A percentile compares a stretch with the other conserved stretches of the same genome.
Conservation (phyloP, 2,329 filamentous ascomycete genomes). For the Colletotrichum sidae region DNA sequence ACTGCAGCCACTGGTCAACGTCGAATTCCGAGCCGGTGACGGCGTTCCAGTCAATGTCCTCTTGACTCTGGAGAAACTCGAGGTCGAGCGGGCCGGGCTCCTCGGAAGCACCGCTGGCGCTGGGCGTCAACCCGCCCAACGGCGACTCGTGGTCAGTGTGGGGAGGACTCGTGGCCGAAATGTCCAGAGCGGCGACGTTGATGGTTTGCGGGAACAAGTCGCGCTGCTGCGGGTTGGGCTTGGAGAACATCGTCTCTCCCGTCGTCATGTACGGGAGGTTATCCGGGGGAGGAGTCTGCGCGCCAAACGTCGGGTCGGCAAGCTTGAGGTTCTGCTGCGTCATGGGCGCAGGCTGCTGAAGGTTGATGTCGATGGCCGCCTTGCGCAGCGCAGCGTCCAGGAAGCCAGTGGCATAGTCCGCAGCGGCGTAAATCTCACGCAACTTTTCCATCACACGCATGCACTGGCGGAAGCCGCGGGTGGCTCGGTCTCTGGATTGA, state of each 20-base stretch:
- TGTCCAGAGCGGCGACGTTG: conserved; percentile 50
- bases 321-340: conserved; percentile 46
- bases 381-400: conserved; percentile 92
- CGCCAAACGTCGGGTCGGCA: conserved; percentile 50
- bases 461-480: conserved; percentile 88
- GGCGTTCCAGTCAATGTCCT: conserved; percentile 66
- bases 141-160: conserved; percentile 57
- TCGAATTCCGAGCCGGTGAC: conserved; percentile 65
- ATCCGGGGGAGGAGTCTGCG: conserved; percentile 67
- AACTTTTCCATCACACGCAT: conserved; percentile 92
- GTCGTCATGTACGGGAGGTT: conserved; percentile 57
- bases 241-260: conserved; percentile 51
- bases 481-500: conserved; percentile 76
- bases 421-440: conserved; percentile 89
- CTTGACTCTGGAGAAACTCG: conserved; percentile 59
- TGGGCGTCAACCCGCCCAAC: conserved; percentile 55
- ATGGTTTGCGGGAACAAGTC: conserved; percentile 50
- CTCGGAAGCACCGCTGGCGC: conserved; percentile 57
- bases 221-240: conserved; percentile 34
- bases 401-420: conserved; percentile 96
- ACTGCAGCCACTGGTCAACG: conserved; percentile 70
- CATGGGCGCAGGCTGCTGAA: conserved; percentile 48
- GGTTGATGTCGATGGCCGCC: conserved; percentile 77
- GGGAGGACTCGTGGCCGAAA: conserved; percentile 55
- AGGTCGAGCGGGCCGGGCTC: conserved; percentile 55